Evolutionary conservation across 2,329 filamentous ascomycete genomes (phyloP).

Genomic region (Aspergillus sp.): DNA sequence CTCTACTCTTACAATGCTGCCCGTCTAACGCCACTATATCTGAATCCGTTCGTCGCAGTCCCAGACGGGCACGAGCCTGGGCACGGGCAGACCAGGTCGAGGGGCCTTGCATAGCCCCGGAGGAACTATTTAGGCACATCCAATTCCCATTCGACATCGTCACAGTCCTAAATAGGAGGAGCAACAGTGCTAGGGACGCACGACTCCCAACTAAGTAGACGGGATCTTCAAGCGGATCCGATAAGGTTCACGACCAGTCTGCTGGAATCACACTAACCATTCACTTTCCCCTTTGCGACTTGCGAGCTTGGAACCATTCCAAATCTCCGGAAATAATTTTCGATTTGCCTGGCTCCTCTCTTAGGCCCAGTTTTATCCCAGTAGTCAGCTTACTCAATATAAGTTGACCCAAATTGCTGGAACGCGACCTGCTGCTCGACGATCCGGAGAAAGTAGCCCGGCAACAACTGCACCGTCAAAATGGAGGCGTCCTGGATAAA

Average conservation of each 20-base stretch:
- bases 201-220: slow-evolving; percentile 2
- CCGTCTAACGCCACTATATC: not conserved
- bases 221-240: slow-evolving; percentile 3
- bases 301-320: slow-evolving; percentile 4
- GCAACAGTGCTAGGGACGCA: slow-evolving; percentile 1
- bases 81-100: not conserved
- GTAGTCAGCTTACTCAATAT: not conserved
- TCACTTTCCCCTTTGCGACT: not conserved
- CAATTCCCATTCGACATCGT: not conserved
- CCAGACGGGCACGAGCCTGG: not conserved
- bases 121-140: not conserved
- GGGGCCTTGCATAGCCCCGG: not conserved
- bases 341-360: not conserved
- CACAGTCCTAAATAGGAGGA: not conserved
- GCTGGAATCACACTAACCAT: slow-evolving; percentile 1
- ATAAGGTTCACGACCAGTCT: slow-evolving; percentile 13
- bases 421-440: slow-evolving; percentile 3
- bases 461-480: not conserved
- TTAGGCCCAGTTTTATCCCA: slow-evolving; percentile 2
- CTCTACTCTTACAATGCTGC: slow-evolving; percentile 1
- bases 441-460: not conserved
- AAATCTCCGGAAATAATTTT: slow-evolving; percentile 1
- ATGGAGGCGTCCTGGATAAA: not conserved
- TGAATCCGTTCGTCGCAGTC: not conserved
- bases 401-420: slow-evolving; percentile 7